Evolutionary conservation across 2,329 filamentous ascomycete species (phyloP).

Genomic region (Rutstroemia sp.): DNA sequence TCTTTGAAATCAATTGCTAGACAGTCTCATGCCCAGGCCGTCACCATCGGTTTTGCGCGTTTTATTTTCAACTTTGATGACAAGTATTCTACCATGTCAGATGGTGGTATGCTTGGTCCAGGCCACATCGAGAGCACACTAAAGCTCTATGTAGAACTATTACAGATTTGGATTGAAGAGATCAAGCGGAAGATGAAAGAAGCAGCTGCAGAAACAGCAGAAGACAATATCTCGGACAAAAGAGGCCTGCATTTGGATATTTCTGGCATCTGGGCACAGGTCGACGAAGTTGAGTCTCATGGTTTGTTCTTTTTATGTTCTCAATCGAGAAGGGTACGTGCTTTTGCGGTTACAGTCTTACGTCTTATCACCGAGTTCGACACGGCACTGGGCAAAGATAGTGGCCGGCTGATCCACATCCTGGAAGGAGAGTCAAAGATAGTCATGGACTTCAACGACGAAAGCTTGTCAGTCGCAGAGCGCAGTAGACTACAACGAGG

Average conservation of each 20-base stretch:
- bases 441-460: constrained; percentile 88
- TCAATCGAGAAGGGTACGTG: constrained; percentile 80
- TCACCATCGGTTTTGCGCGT: constrained; percentile 90
- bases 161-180: constrained; percentile 97
- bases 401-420: constrained; percentile 75
- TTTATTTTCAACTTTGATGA: constrained; percentile 99
- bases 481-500: constrained; percentile 86
- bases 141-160: constrained; percentile 82
- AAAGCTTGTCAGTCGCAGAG: constrained; percentile 85
- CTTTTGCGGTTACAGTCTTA: constrained; percentile 87
- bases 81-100: constrained; percentile 94
- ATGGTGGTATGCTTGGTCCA: constrained; percentile 90
- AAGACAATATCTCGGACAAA: constrained; percentile 57
- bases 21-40: constrained; percentile 87
- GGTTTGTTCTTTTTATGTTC: constrained; percentile 97
- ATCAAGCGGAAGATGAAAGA: constrained; percentile 81
- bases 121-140: constrained; percentile 93
- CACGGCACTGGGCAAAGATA: constrained; percentile 70
- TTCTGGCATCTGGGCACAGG: constrained; percentile 82
- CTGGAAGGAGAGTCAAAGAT: constrained; percentile 82
- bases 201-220: constrained; percentile 55
- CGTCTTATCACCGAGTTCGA: constrained; percentile 93
- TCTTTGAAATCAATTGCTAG: constrained; percentile 92
- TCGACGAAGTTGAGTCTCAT: constrained; percentile 94
- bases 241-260: constrained; percentile 74